These are phyloP conservation scores for Phytophthora fragariae DNA, from an alignment of 352 stramenopile species.

Conservation along the genomic window DNA sequence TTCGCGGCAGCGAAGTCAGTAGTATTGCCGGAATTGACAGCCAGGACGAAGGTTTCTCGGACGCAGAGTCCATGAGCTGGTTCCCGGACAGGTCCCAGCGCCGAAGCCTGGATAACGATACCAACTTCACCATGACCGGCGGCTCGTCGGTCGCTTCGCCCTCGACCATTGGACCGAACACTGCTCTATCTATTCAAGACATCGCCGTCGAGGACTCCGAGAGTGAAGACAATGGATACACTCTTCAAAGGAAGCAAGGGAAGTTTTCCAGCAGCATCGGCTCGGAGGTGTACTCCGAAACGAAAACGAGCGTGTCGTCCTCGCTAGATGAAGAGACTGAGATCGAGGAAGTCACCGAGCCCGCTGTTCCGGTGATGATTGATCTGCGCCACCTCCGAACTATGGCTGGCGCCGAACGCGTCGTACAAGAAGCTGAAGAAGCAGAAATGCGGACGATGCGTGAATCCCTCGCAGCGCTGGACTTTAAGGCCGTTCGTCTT, in stretches of 20 bases:
- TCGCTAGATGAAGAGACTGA: conserved; percentile 33
- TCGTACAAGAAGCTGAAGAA: conserved; percentile 45
- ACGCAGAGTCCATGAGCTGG: conserved; percentile 44
- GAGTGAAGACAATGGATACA: conserved; percentile 18
- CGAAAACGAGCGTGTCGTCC: conserved; percentile 45
- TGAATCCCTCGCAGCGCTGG: conserved; percentile 40
- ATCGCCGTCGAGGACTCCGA: conserved; percentile 15
- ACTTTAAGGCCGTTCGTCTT: conserved; percentile 36
- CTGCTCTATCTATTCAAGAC: conserved; percentile 18
- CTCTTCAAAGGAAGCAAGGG: conserved; percentile 16
- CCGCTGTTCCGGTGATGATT: conserved; percentile 37
- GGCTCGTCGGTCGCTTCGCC: conserved; percentile 26
- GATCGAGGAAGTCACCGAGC: conserved; percentile 25
- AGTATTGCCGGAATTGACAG: conserved; percentile 27
- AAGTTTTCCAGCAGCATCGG: conserved; percentile 29
- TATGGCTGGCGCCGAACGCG: conserved; percentile 43
- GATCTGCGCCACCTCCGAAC: conserved; percentile 48
- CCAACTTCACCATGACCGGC: conserved; percentile 14
- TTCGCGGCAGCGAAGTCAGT: conserved; percentile 42
- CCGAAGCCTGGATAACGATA: conserved; percentile 36
- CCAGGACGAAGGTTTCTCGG: conserved; percentile 42
- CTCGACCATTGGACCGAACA: conserved; percentile 18
- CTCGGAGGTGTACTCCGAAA: conserved; percentile 38
- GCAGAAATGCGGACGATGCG: conserved; percentile 42
- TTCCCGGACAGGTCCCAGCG: conserved; percentile 28